Evolutionary conservation across 495 filamentous ascomycete genomes (phyloP), one percentile per base, ranked within the genome.

Genomic region (Astrothelium subdiscretum): DNA sequence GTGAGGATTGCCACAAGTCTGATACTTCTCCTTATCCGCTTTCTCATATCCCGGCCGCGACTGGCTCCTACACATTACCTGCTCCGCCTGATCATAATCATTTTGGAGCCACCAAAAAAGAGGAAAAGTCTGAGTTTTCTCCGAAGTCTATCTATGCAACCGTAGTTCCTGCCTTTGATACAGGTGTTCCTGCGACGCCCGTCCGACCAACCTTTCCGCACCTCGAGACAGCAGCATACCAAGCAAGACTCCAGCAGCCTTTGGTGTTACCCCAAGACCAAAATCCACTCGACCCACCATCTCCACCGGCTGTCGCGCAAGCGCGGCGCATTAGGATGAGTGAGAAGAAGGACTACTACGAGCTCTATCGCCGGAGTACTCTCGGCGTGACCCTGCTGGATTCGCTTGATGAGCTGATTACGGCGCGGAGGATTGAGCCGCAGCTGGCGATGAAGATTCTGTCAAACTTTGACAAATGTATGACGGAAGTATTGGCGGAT

Each of bases 381-480:
- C 85, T 99, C 73, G 94, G 94, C 59, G 79, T 88, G 66, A 84
- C 92, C 31, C 81, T 99, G 67, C 96, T 91, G 58, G 95, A 99
- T 77, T 94, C 92, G 29, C 90, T 99, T 61, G 95, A 99, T 75
- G 89, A 95, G 63, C 78, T 97, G 65, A 96, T 99, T 76, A 91
- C 87, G 69, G 85, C 89, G 61, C 87, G 90, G 63, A 86, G 88
- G 43, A 97, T 99, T 74, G 91, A 96, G 75, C 95, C 95, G 22
- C 95, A 99, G 75, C 85, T 97, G 40, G 95, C 95, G 32, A 97
- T 97, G 90, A 96, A 96, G 80, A 89, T 99, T 60, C 80, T 99
- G 58, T 84, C 83, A 58, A 90, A 94, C 76, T 97, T 96, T 75
- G 95, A 99, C 73, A 84, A 87, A 61, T 82, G 85, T 57, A 87